phyloP scores from a whole-genome alignment of 805 yeast genomes.

The Metschnikowia similis region DNA sequence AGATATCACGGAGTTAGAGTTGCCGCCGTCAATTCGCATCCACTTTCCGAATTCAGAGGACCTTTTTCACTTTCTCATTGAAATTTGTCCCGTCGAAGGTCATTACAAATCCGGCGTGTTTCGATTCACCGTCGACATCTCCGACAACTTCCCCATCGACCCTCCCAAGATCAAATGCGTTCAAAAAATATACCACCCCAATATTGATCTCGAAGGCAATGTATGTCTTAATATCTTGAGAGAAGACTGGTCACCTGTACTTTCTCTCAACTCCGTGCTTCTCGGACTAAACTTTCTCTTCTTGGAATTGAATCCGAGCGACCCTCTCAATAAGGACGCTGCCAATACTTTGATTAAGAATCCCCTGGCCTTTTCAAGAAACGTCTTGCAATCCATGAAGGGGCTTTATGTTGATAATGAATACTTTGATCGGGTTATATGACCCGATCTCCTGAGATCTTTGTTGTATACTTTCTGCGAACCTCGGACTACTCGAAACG shows the following conservation, averaged over 20 bases:
- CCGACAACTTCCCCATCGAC: slow-evolving; percentile 80
- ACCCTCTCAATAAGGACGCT: slow-evolving; percentile 90
- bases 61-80: slow-evolving; percentile 57
- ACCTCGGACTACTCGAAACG: no score
- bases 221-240: slow-evolving; percentile 86
- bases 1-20: slow-evolving; percentile 65
- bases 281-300: slow-evolving; percentile 84
- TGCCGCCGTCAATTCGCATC: slow-evolving; percentile 54
- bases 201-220: slow-evolving; percentile 85
- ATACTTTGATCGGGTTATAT: slow-evolving; percentile 57
- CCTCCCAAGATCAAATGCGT: slow-evolving; percentile 81
- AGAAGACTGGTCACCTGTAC: slow-evolving; percentile 95
- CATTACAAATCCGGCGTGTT: slow-evolving; percentile 67
- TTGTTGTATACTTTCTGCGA: no score
- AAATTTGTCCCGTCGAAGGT: slow-evolving; percentile 67
- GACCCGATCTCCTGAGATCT: neutral
- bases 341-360: slow-evolving; percentile 50
- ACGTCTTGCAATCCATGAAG: slow-evolving; percentile 61
- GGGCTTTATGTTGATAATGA: slow-evolving; percentile 64
- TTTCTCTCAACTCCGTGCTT: slow-evolving; percentile 73
- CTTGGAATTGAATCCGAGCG: slow-evolving; percentile 86
- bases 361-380: slow-evolving; percentile 43
- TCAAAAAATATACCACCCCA: slow-evolving; percentile 84
- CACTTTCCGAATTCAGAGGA: slow-evolving; percentile 50
- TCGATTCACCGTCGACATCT: slow-evolving; percentile 59